A percentile compares a stretch with the other conserved stretches of the same genome.
Conservation (phyloP, 768 basidiomycete species). For the Boletellus emodensis region DNA sequence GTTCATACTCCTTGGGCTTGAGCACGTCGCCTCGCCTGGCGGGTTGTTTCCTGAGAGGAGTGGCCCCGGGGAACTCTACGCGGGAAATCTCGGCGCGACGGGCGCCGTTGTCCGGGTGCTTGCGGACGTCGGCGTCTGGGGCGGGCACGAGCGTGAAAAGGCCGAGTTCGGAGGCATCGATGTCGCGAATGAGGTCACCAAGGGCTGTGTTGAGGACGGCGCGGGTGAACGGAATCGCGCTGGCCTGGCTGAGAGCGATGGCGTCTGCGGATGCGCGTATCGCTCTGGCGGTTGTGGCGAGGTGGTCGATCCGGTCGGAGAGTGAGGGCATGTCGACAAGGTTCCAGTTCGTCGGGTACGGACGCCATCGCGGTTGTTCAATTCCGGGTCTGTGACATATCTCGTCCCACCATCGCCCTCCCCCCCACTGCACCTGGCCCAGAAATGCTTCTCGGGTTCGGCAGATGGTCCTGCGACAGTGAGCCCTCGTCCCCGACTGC, state of each 20-base stretch:
- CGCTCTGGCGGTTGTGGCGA: conserved; percentile 48
- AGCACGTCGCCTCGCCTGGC: conserved; percentile 36
- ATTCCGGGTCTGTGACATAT: conserved; percentile 21
- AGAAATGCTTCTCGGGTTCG: conserved; percentile 24
- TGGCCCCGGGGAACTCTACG: conserved; percentile 64
- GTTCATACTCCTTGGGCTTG: conserved; percentile 48
- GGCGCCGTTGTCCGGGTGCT: conserved; percentile 21
- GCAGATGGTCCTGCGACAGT: conserved; percentile 20
- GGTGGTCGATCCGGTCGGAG: conserved; percentile 65
- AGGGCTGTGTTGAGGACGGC: conserved; percentile 62
- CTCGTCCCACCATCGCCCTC: not conserved
- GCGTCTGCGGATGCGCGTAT: conserved; percentile 44
- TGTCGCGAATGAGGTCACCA: conserved; percentile 76
- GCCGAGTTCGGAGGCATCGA: conserved; percentile 73
- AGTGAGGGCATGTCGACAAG: conserved; percentile 47
- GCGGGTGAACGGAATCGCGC: conserved; percentile 46
- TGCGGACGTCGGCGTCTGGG: conserved; percentile 31
- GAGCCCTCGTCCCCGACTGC: conserved; percentile 17
- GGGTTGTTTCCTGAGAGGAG: conserved; percentile 54
- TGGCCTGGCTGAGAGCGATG: conserved; percentile 26
- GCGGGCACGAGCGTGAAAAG: conserved; percentile 59
- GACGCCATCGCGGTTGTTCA: conserved; percentile 8
- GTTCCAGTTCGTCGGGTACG: not conserved
- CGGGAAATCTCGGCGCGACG: conserved; percentile 51
- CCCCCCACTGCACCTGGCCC: conserved; percentile 1